A percentile compares a stretch with the other conserved stretches of the same genome.
Evolutionary conservation across 495 filamentous ascomycete genomes (phyloP).

Genomic region (Mytilinidion resinicola): DNA sequence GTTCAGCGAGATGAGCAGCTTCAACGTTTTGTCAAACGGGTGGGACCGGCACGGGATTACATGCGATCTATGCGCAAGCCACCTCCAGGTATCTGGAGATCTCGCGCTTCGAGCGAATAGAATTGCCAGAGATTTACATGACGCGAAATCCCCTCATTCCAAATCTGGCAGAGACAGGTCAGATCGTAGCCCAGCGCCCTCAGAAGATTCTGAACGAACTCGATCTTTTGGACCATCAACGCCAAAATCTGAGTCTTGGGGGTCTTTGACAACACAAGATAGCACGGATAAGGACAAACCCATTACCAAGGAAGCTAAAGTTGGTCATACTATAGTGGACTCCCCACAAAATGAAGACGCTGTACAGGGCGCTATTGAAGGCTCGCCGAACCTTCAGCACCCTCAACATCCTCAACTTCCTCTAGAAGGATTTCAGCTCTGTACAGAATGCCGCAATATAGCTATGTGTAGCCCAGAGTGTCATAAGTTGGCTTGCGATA

Average conservation of each 20-base stretch:
- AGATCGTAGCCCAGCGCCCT: not conserved
- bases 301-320: too few species aligned
- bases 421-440: constrained; percentile 11
- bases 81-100: not conserved
- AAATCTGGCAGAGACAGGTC: not conserved
- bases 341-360: too few species aligned
- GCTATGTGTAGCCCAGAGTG: constrained; percentile 4
- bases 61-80: not conserved
- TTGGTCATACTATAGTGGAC: too few species aligned
- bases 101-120: not conserved
- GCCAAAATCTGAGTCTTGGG: too few species aligned
- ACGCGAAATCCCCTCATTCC: not conserved
- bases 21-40: not conserved
- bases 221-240: not conserved
- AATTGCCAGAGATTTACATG: not conserved
- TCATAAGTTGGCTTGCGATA: not conserved
- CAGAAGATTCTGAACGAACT: not conserved
- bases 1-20: not conserved
- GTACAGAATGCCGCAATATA: not conserved
- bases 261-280: too few species aligned
- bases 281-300: too few species aligned
- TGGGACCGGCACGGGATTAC: not conserved
- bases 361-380: too few species aligned
- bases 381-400: too few species aligned
- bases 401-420: too few species aligned